A percentile compares a stretch with the other conserved stretches of the same genome.
Evolutionary conservation across 257 asterid species (phyloP).

Genomic region (Solanum tarapatanum): DNA sequence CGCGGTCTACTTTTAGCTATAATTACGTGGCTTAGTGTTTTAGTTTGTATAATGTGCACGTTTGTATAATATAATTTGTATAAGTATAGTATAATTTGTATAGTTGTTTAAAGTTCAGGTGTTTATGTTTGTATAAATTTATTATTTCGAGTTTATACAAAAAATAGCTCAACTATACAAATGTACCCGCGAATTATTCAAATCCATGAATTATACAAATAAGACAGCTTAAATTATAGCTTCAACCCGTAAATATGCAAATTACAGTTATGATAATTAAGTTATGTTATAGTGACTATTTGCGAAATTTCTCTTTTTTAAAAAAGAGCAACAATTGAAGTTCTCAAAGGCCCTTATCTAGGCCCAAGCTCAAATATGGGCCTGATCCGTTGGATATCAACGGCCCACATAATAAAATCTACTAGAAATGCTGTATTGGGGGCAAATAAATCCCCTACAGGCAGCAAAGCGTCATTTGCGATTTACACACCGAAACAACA

Average conservation of each 20-base stretch:
- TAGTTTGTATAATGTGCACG: too few relatives aligned
- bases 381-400: not conserved
- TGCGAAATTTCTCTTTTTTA: not conserved
- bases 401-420: not conserved
- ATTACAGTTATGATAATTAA: not conserved
- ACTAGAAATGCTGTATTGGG: not conserved
- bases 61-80: too few relatives aligned
- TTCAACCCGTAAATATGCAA: too few relatives aligned
- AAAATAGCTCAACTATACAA: too few relatives aligned
- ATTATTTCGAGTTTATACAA: too few relatives aligned
- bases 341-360: not conserved
- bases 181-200: accelerated
- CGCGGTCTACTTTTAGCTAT: accelerated
- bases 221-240: accelerated
- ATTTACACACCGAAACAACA: not conserved
- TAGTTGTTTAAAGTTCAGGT: too few relatives aligned
- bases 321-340: not conserved
- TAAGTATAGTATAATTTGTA: not conserved
- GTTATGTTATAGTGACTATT: too few relatives aligned
- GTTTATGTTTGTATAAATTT: too few relatives aligned
- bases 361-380: not conserved
- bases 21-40: not conserved
- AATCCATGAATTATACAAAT: too few relatives aligned
- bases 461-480: not conserved
- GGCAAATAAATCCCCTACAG: not conserved